A percentile compares a stretch with the other conserved stretches of the same genome.
phyloP scores from a whole-genome alignment of 2,329 filamentous ascomycete species.

The Phialophora chinensis region DNA sequence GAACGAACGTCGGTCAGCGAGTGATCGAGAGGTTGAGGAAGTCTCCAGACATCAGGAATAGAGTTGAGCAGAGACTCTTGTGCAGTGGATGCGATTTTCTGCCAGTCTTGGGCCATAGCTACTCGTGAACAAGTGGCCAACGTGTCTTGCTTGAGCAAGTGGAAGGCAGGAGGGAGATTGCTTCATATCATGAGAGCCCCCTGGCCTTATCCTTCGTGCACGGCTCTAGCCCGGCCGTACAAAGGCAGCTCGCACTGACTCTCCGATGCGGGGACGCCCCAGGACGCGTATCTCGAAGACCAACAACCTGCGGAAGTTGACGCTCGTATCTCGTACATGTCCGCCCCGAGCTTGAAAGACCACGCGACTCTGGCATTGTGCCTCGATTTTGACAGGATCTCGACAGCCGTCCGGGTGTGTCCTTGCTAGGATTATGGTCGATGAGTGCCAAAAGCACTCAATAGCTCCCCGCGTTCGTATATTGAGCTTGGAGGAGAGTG shows the following conservation, averaged over 20 bases:
- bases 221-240: not conserved
- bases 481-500: not conserved
- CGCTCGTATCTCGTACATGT: slow-evolving; percentile 13
- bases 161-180: not conserved
- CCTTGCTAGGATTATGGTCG: not conserved
- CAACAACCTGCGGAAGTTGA: slow-evolving; percentile 6
- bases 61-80: slow-evolving; percentile 21
- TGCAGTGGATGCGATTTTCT: slow-evolving; percentile 19
- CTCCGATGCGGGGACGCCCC: not conserved
- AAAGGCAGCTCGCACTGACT: not conserved
- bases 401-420: not conserved
- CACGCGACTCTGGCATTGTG: not conserved
- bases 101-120: slow-evolving; percentile 20
- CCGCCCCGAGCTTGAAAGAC: not conserved
- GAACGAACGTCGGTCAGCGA: slow-evolving; percentile 12
- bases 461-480: not conserved
- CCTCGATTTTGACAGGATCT: not conserved
- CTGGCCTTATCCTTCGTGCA: not conserved
- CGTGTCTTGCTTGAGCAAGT: not conserved
- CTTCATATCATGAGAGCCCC: slow-evolving; percentile 1
- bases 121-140: not conserved
- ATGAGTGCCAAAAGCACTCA: not conserved
- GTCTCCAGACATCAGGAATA: slow-evolving; percentile 27
- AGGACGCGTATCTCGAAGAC: not conserved
- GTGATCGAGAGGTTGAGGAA: slow-evolving; percentile 17